Base-by-base conservation (phyloP, 202 grass and related monocot species). In the Alloteropsis angusta region DNA sequence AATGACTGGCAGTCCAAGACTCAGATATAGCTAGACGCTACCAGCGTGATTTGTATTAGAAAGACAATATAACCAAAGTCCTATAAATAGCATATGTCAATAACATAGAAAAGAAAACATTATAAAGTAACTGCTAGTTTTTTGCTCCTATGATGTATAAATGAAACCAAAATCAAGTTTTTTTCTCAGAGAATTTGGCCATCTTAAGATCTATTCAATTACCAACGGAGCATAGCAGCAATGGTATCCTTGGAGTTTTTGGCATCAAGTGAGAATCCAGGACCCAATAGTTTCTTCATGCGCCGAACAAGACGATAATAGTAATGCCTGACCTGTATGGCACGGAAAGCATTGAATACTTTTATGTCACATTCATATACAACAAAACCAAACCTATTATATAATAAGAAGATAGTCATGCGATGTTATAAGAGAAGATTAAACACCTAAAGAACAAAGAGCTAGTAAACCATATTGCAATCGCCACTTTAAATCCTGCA, bases 171-270 rank as follows among this genome's bases (percentile, higher is more conserved):
- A 23, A 25, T 49, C 8, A 28, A 38, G 28, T 49, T 50, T 67
- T 77, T 55, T 80, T 43, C 61, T 79, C 47, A 70, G 21, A 68
- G 32, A 75, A 82, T 42, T 72, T 57, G 56, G 42, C 59, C 15
- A 74, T 44, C 22, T 66, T 72, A 44, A 71, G 22, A 66, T 65
- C 16, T 75, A 82, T 30, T 74, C 28, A 82, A 82, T 93, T 93
- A 99, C 96, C 96, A 99, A 69, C 96, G 77, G 46, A 99, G 96
- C 96, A 99, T 99, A 74, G 96, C 96, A 89, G 96, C 90, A 86
- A 89, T 96, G 14, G 90, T 99, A 67, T 99, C 96, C 87, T 96
- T 99, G 34, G 92, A 99, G 65, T 99, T 95, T 84, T 92, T 93
- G 82, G 96, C 96, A 89, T 99, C 96, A 57, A 99, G 90, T 84